Evolutionary conservation across 306 rosid species (phyloP), one percentile per base, ranked within the genome.

Genomic region (Cicer cuneatum): DNA sequence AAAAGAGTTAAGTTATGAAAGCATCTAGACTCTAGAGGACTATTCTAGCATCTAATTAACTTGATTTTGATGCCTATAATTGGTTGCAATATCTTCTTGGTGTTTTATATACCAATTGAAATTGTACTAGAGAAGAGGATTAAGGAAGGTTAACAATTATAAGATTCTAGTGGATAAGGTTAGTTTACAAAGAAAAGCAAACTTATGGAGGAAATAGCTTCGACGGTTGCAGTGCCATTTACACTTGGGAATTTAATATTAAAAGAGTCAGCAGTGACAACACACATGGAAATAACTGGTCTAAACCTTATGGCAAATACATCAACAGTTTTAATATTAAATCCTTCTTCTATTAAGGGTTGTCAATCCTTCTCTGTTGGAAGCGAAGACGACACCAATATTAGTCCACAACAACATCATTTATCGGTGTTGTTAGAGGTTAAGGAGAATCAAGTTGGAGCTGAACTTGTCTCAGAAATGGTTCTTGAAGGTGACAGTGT

Each of bases 161-260:
- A 66, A 60, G 51, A 67, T 62, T 69, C 11, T 78, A 65, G 75
- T 76, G 82, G 80, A 71, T 77, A 70, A 78, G 75, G 83, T 33
- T 80, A 29, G 64, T 82, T 61, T 69, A 43, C 42, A 47, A 76
- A 62, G 84, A 10, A 66, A 72, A 73, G 24, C 39, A 69, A 74
- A 71, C 72, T 68, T 43, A 90, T 88, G 96, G 84, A 89, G 82
- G 87, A 91, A 79, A 56, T 84, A 66, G 66, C 87, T 81, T 83
- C 85, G 29, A 61, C 90, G 46, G 85, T 86, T 79, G 83, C 89
- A 9, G 89, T 88, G 60, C 90, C 93, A 61, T 87, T 75, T 72
- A 63, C 86, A 53, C 80, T 83, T 47, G 90, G 87, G 40, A 89
- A 77, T 76, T 79, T 84, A 77, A 84, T 83, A 14, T 85, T 72